Base-by-base conservation (phyloP, 495 filamentous ascomycete genomes). In the Penicillium canescens region DNA sequence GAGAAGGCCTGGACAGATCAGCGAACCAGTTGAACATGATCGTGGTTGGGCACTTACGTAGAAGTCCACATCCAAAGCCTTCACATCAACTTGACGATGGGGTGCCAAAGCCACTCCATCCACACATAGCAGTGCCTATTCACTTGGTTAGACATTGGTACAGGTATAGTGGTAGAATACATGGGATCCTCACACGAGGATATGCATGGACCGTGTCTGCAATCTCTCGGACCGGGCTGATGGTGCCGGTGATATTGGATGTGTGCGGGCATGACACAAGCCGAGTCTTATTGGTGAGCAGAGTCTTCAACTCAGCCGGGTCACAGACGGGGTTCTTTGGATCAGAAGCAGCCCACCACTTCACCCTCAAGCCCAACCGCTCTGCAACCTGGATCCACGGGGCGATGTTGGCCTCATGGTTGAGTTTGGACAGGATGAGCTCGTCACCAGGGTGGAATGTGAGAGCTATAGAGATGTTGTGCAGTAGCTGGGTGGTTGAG, bases 41-140 rank as follows among this genome's bases (percentile, higher is more conserved):
- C 44, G 79, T 44, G 21, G 21, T 46, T 72, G 74, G 39, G 18
- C n/a, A 57, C 61, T 49, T 39, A 81, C 74, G 62, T 91, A 91
- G 61, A 90, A 81, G 59, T 91, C 88, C 1, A 87, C 86, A 0
- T 78, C 86, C 4, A 90, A 71, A 1, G 61, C 81, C 47, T 70
- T 71, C 13, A 91, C 84, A 62, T 92, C 85, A 24, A 91, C 70
- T 26, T 66, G 69, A 26, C 88, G 71, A 57, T 92, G 89, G 3
- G 88, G 87, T 12, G 87, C 87, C 54, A 81, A 84, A 24, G 85
- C 84, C 0, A 91, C 88, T 2, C 79, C 88, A 67, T 91, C 81
- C 1, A 83, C 80, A 33, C 65, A 72, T 3, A 72, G 62, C 23
- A 78, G 56, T 10, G 81, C 79, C 67, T 70, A 36, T 42, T 23